Evolutionary conservation across 2,329 filamentous ascomycete species (phyloP), one percentile per base, ranked within the genome.

Genomic region (Aureobasidium sp.): DNA sequence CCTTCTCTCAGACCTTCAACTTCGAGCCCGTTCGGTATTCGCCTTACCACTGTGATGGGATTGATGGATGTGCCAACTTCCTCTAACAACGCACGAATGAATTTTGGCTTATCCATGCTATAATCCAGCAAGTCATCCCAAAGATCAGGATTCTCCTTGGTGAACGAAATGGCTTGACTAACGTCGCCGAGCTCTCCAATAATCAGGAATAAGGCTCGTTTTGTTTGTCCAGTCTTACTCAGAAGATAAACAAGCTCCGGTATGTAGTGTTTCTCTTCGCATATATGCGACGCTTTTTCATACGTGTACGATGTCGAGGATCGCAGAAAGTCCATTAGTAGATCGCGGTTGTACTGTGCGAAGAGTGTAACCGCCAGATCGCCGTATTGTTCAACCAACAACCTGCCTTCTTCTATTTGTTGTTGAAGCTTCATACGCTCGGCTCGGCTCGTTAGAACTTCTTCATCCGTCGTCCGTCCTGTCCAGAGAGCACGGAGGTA

Each of bases 41-140:
- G 85, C 15, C 89, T 83, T 6, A 99, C 90, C 3, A 99, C 84
- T 17, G 88, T 89, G 65, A 97, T 93, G 0, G 94, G 94, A 70
- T 97, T 87, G 70, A 99, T 94, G 1, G 91, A 86, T 0, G 92
- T 97, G 39, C 94, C 94, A 1, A 96, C 93, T 76, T 97, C 91
- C 70, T 96, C 91, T 0, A 99, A 84, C 3, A 99, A 79, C 0
- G 90, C 92, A 14, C 90, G 87, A 67, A 99, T 97, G 76, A 99
- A 99, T 44, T 85, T 85, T 0, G 94, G 94, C 71, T 97, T 96
- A 76, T 97, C 91, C 94, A 99, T 97, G 64, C 89, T 93, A 74
- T 97, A 97, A 68, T 93, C 86, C 6, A 99, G 83, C 8, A 99
- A 81, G 70, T 97, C 92, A 66, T 96, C 89, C 94, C 94, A 99